Base-by-base conservation (phyloP, 2,329 filamentous ascomycete genomes). In the Knufia fluminis region DNA sequence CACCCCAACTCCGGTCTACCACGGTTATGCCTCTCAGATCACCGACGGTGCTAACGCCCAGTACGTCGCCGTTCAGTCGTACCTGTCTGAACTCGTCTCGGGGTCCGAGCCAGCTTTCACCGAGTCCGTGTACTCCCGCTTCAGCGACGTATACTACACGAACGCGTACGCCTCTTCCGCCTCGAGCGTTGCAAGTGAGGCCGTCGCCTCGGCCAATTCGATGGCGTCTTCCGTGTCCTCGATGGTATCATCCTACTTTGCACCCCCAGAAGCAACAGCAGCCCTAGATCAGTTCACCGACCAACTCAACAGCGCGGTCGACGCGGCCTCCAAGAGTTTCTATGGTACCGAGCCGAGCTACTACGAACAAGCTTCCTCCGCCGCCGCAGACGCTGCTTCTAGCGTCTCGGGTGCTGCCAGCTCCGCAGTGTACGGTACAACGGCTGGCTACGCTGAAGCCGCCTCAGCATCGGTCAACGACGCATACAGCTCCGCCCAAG, bases 81-180 rank as follows among this genome's bases (percentile, higher is more conserved):
- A 92, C 1, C 75, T 94, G 12, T 85, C 83, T 1, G 87, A 94
- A 64, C 71, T 94, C 1, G 72, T 94, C 12, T 68, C 76, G 35
- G 88, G 85, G 47, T 87, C 83, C 64, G 87, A 94, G 62, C 82
- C 86, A 0, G 80, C 82, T 12, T 94, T 88, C 60, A 89, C 83
- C 0, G 85, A 94, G 61, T 89, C 85, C 52, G 83, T 91, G 2
- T 80, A 88, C 66, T 79, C 72, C 46, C 78, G 84, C 46, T 74
- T 94, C 10, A 78, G 79, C 49, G 82, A 77, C 2, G 85, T 80
- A 0, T 92, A 91, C 60, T 78, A 80, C 20, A 86, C 81, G 0
- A 83, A 80, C 14, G 62, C 63, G 46, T 60, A 57, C 36, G 53
- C 39, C 57, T 71, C 74, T 0, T 75, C 74, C 3, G 75, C 71